Percentiles rank a stretch among this genome's conserved stretches.
Conservation (phyloP, 1,139 yeast species). For the Ogataea hybrid region DNA sequence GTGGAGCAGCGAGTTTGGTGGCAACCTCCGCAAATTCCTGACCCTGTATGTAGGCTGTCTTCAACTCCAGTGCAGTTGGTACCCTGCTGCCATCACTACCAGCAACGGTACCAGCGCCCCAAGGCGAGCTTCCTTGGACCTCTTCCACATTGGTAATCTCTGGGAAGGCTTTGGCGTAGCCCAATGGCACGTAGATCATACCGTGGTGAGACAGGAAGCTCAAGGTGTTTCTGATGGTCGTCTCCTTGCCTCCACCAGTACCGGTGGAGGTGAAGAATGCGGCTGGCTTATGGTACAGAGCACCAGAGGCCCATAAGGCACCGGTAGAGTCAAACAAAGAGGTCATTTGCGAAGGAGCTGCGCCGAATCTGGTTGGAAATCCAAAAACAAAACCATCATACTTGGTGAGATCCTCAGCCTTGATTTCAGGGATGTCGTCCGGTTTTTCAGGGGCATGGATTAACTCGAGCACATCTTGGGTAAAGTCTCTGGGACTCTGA, state of each 20-base stretch:
- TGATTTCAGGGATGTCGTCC: constrained; percentile 40
- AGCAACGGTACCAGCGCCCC: constrained; percentile 52
- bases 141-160: constrained; percentile 38
- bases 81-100: constrained; percentile 49
- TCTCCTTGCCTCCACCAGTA: constrained; percentile 48
- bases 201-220: constrained; percentile 49
- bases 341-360: constrained; percentile 45
- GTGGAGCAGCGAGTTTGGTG: constrained; percentile 27
- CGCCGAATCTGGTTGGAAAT: constrained; percentile 51
- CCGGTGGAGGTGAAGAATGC: constrained; percentile 48
- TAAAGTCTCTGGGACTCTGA: constrained; percentile 52
- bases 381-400: constrained; percentile 53
- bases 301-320: constrained; percentile 51
- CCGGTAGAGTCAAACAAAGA: constrained; percentile 48
- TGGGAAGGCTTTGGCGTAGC: constrained; percentile 40
- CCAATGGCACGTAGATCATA: constrained; percentile 48
- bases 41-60: constrained; percentile 44
- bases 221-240: constrained; percentile 39
- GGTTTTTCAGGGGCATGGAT: constrained; percentile 46
- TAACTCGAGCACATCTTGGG: constrained; percentile 39
- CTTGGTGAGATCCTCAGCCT: constrained; percentile 36
- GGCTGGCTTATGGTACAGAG: constrained; percentile 46
- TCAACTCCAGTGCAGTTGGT: constrained; percentile 41
- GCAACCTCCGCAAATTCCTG: constrained; percentile 39
- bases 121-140: constrained; percentile 48